Evolutionary conservation across 441 rosid genomes (phyloP).

Genomic region (Euphorbia schlechtendalii): DNA sequence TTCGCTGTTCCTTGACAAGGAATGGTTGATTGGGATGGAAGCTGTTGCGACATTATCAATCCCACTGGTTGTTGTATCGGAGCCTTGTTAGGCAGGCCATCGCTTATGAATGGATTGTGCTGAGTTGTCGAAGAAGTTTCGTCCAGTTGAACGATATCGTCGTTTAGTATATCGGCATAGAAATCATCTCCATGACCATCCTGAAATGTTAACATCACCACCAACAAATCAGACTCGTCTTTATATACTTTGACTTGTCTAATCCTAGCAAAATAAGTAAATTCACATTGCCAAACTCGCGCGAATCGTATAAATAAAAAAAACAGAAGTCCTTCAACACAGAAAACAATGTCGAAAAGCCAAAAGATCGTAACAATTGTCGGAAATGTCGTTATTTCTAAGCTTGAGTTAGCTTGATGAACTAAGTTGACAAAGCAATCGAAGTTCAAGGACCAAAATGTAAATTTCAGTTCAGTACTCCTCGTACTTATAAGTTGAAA

Average conservation of each 20-base stretch:
- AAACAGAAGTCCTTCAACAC: background rate
- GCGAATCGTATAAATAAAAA: no score
- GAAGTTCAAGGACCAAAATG: background rate
- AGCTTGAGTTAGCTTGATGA: background rate
- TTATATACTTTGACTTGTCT: background rate
- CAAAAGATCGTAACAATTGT: background rate
- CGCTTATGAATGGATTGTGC: background rate
- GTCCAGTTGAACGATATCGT: conserved; percentile 66
- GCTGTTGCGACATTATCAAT: background rate
- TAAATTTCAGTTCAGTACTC: no score
- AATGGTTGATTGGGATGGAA: background rate
- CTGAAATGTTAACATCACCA: conserved; percentile 26
- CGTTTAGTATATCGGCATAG: conserved; percentile 60
- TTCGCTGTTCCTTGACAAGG: conserved; percentile 22
- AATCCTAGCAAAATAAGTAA: no score
- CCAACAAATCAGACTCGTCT: conserved; percentile 3
- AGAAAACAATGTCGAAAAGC: background rate
- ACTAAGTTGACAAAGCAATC: background rate
- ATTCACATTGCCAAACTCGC: background rate
- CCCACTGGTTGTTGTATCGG: conserved; percentile 11
- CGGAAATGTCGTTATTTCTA: background rate
- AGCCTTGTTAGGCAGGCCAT: conserved; percentile 6
- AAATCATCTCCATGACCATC: conserved; percentile 45
- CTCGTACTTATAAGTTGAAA: no score
- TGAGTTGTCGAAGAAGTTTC: conserved; percentile 22